Evolutionary conservation across 768 basidiomycete species (phyloP).

Genomic region (Boletus vermiculosoides): DNA sequence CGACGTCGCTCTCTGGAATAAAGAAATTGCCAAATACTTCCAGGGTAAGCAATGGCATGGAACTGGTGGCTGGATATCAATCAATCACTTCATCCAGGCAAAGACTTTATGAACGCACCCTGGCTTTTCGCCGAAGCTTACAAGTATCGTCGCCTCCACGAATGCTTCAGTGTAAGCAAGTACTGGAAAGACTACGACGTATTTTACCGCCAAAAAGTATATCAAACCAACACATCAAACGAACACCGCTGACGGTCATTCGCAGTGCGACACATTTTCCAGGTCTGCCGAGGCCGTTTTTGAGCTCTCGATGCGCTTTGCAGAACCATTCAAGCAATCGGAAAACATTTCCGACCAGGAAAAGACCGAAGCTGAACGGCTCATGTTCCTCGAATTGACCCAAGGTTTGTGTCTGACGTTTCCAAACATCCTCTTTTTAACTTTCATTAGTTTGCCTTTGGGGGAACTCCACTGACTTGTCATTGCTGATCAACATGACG

Average conservation of each 20-base stretch:
- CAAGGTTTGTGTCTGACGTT: constrained; percentile 55
- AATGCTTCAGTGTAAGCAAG: constrained; percentile 90
- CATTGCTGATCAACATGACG: constrained; percentile 94
- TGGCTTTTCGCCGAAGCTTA: constrained; percentile 97
- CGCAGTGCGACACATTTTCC: constrained; percentile 90
- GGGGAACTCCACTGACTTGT: constrained; percentile 97
- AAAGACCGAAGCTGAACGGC: constrained; percentile 66
- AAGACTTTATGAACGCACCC: constrained; percentile 93
- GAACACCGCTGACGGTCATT: constrained; percentile 6
- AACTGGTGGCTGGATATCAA: neutral
- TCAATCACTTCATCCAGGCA: constrained; percentile 43
- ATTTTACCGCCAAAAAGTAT: constrained; percentile 91
- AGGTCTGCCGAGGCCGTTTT: constrained; percentile 91
- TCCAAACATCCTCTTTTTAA: neutral
- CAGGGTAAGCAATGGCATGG: constrained; percentile 52
- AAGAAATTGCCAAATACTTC: constrained; percentile 93
- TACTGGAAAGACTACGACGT: constrained; percentile 91
- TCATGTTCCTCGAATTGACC: constrained; percentile 90
- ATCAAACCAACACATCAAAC: constrained; percentile 1
- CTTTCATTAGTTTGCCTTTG: constrained; percentile 76
- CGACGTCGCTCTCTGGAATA: constrained; percentile 95
- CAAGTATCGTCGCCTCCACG: constrained; percentile 87
- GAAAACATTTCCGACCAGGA: constrained; percentile 51
- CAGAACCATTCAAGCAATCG: constrained; percentile 71
- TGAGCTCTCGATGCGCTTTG: constrained; percentile 89